Conservation (phyloP, 441 rosid genomes). For the Bruguiera hainesii region DNA sequence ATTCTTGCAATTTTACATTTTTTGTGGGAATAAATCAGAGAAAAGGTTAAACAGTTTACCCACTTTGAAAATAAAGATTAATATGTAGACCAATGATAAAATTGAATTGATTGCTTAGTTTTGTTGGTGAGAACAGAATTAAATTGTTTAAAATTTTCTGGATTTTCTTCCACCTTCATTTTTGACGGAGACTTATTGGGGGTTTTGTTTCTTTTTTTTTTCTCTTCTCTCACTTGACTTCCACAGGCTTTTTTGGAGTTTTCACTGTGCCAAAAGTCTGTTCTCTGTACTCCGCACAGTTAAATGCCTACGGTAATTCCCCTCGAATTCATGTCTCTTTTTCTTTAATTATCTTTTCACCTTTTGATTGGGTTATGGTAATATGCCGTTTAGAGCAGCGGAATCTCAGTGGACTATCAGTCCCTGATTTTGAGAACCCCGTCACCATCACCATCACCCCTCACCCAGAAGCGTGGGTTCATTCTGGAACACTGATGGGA, state of each 20-base stretch:
- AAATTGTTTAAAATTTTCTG: background rate
- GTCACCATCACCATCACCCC: background rate
- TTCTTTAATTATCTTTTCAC: background rate
- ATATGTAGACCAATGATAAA: no score
- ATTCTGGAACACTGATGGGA: background rate
- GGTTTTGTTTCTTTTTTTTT: background rate
- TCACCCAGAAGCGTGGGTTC: background rate
- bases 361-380: constrained; percentile 2
- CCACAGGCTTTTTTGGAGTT: constrained; percentile 72
- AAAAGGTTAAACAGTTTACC: no score
- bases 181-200: background rate
- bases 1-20: background rate
- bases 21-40: background rate
- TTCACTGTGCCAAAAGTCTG: constrained; percentile 75
- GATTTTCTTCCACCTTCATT: background rate
- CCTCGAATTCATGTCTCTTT: background rate
- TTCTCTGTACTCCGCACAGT: constrained; percentile 65
- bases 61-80: no score
- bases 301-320: constrained; percentile 59
- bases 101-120: no score
- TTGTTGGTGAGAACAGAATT: no score
- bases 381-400: constrained; percentile 10
- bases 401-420: background rate
- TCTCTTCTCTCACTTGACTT: background rate
- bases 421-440: background rate